Base-by-base conservation (phyloP, 306 rosid species). In the Fragaria iinumae region DNA sequence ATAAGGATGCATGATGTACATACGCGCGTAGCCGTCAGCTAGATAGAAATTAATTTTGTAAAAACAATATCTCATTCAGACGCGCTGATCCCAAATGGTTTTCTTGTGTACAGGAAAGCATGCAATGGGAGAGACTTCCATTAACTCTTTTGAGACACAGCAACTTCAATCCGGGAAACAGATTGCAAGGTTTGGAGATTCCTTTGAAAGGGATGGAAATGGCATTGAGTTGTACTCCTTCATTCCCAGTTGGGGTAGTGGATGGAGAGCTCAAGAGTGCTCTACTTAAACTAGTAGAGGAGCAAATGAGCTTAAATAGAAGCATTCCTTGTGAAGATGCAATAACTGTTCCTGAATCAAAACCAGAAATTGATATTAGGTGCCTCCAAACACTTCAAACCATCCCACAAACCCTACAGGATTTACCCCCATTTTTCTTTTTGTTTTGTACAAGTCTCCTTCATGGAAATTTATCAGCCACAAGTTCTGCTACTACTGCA, bases 51-150 rank as follows among this genome's bases (percentile, higher is more conserved):
- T 41, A 1, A 6, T 41, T 41, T 29, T 32, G 4, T 34, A 10
- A 49, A 71, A 41, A 13, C 20, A 13, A 11, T 16, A 18, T 13
- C 20, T 52, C 23, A 52, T 53, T 38, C 49, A 38, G 57, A 53
- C 60, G 0, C 0, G 23, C 38, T 72, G 49, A 72, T 53, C 50
- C 10, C 1, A 5, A 12, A 60, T 65, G 7, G 21, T 79, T 39
- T 45, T 27, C 49, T 69, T 17, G 2, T 34, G 43, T 34, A 67
- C 79, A 92, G 97, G 91, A 86, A 70, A 80, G 88, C 73, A 74
- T 82, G 90, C 21, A 67, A 43, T 92, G 93, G 97, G 96, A 92
- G 83, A 89, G 67, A 50, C 39, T 87, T 82, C 83, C 83, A 0
- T 32, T 75, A 41, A 83, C 72, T 25, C 18, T 79, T 57, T 70